Percentiles rank a stretch among this genome's conserved stretches.
Conservation (phyloP, 345 rosid species). For the Salix caprea region DNA sequence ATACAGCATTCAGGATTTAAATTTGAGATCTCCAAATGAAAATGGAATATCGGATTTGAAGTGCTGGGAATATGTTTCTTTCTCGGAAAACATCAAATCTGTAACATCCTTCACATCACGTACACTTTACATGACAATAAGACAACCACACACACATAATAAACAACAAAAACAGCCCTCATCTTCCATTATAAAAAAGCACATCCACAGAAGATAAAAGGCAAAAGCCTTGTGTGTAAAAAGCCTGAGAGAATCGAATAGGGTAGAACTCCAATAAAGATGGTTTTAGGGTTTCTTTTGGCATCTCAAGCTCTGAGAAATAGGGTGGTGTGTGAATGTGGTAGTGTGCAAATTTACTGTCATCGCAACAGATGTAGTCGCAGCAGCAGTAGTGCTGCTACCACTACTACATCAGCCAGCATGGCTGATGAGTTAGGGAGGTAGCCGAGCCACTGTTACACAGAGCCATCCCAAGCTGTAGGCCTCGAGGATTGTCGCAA, state of each 20-base stretch:
- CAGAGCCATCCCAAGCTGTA: background rate
- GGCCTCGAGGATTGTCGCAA: conserved; percentile 8
- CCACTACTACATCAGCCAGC: no score
- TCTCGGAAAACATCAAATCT: no score
- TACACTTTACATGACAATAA: no score
- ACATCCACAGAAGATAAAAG: background rate
- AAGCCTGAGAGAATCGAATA: background rate
- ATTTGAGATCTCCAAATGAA: background rate
- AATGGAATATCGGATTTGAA: background rate
- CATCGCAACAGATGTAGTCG: background rate
- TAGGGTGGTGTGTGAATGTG: conserved; percentile 1
- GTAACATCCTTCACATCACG: background rate
- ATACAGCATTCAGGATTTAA: background rate
- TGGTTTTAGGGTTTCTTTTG: background rate
- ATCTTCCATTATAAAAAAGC: background rate
- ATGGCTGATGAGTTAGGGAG: background rate
- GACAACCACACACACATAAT: background rate
- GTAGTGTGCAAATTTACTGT: conserved; percentile 8
- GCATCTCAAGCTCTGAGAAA: background rate
- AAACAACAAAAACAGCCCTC: background rate
- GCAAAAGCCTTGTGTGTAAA: background rate
- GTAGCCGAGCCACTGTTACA: background rate
- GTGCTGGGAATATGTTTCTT: background rate
- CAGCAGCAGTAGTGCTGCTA: no score
- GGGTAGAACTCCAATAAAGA: conserved; percentile 18